phyloP scores from a whole-genome alignment of 2,329 filamentous ascomycete species.

The Aspergillus cejpii region DNA sequence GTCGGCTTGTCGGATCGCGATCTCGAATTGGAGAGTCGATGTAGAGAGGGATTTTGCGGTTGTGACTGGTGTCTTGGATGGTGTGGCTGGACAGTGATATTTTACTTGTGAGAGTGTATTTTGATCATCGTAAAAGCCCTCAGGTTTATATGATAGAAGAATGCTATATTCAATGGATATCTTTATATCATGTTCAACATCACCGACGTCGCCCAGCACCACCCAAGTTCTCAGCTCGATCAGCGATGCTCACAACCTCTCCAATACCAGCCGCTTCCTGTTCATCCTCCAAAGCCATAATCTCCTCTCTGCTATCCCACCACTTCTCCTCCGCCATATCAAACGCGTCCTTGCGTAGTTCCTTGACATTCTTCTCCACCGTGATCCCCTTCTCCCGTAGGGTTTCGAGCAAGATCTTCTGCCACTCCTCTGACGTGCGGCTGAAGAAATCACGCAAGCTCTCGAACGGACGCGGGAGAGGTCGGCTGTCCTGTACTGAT shows the following conservation, averaged over 20 bases:
- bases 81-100: conserved; percentile 34
- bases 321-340: conserved; percentile 90
- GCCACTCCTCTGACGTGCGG: conserved; percentile 83
- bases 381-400: conserved; percentile 59
- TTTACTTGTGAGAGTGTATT: background rate
- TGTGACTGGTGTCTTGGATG: conserved; percentile 57
- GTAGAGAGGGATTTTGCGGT: conserved; percentile 59
- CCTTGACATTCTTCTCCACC: conserved; percentile 65
- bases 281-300: conserved; percentile 85
- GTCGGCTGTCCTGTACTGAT: conserved; percentile 64
- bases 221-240: conserved; percentile 54
- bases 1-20: conserved; percentile 72
- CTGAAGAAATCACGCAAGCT: conserved; percentile 85
- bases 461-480: conserved; percentile 77
- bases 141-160: no score
- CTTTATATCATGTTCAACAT: conserved; percentile 4
- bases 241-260: conserved; percentile 82
- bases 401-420: conserved; percentile 72
- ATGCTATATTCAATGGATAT: background rate
- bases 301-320: conserved; percentile 97
- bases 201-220: conserved; percentile 42
- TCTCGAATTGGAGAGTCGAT: conserved; percentile 77
- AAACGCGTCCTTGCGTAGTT: conserved; percentile 86
- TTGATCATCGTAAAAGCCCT: background rate
- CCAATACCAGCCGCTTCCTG: conserved; percentile 93